Base-by-base conservation (phyloP, 1,284 basidiomycete species). In the Prillingera fragicola region DNA sequence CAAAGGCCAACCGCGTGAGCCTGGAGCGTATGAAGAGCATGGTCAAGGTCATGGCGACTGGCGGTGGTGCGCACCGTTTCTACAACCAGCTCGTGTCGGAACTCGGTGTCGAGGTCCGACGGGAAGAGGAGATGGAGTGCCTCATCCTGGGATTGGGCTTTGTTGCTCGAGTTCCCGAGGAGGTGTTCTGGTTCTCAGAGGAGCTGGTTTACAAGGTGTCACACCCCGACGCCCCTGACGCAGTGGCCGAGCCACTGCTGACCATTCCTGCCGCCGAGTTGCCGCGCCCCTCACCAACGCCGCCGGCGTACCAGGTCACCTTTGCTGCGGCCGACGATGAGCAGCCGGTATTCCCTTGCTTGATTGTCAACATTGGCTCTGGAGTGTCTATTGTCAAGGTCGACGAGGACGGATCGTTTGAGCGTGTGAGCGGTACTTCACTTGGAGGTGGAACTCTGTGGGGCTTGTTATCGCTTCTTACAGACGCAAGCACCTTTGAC, bases 61-160 rank as follows among this genome's bases (percentile, higher is more conserved):
- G 95, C 29, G 95, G 95, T 12, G 95, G 95, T 33, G 94, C 94
- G 33, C 90, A 97, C 76, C 82, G 81, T 63, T 97, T 92, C 73
- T 84, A 92, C 69, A 86, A 90, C 59, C 73, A 85, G 37, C 85
- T 99, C 66, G 77, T 77, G 49, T 73, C 73, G 18, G 81, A 82
- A 51, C 75, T 97, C 4, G 83, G 79, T 21, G 87, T 97, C 43
- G 87, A 91, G 66, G 86, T 98, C 32, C 75, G 77, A 49, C 75
- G 84, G 45, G 94, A 97, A 71, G 95, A 98, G 69, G 95, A 99
- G 76, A 98, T 99, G 95, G 90, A 88, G 72, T 97, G 94, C 64
- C 73, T 98, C 60, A 98, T 98, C 55, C 86, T 92, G 55, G 95
- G 95, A 14, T 78, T 99, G 62, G 89, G 91, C 70, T 99, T 99